phyloP scores from a whole-genome alignment of 495 filamentous ascomycete genomes.

The Talaromyces liani region DNA sequence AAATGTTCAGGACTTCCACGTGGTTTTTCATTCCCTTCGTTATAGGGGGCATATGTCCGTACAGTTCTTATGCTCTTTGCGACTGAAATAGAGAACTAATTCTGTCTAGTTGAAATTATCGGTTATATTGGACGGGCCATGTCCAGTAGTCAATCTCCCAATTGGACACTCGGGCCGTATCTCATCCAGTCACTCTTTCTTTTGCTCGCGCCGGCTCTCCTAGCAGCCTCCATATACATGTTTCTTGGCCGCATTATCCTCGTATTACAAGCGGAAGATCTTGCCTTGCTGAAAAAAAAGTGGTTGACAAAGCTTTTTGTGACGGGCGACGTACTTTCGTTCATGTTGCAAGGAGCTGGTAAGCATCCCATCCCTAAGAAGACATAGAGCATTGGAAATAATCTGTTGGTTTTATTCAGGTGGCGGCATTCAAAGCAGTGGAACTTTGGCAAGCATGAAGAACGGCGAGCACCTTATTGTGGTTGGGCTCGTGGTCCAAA shows the following conservation, averaged over 20 bases:
- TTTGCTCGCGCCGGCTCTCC: conserved; percentile 20
- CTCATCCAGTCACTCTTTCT: conserved; percentile 33
- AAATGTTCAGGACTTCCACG: conserved; percentile 38
- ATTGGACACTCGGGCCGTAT: conserved; percentile 22
- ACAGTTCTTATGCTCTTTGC: background rate
- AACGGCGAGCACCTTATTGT: conserved; percentile 38
- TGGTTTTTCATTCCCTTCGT: conserved; percentile 58
- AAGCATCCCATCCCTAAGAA: background rate
- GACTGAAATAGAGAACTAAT: background rate
- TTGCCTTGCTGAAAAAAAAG: conserved; percentile 16
- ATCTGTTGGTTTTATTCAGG: conserved; percentile 4
- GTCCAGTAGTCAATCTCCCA: conserved; percentile 20
- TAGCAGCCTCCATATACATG: conserved; percentile 54
- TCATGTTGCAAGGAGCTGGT: conserved; percentile 26
- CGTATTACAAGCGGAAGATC: conserved; percentile 35
- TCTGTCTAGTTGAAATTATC: conserved; percentile 42
- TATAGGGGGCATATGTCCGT: conserved; percentile 47
- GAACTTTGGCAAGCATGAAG: background rate
- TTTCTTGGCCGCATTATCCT: conserved; percentile 43
- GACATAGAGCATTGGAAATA: conserved; percentile 1
- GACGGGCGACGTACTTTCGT: conserved; percentile 28
- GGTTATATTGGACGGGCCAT: conserved; percentile 50
- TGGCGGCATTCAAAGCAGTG: conserved; percentile 6
- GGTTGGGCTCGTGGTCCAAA: conserved; percentile 35
- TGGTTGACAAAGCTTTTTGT: conserved; percentile 34